A percentile compares a stretch with the other conserved stretches of the same genome.
These are phyloP conservation scores for Podaxis rugospora DNA, from an alignment of 768 basidiomycete species.

Conservation along the genomic window DNA sequence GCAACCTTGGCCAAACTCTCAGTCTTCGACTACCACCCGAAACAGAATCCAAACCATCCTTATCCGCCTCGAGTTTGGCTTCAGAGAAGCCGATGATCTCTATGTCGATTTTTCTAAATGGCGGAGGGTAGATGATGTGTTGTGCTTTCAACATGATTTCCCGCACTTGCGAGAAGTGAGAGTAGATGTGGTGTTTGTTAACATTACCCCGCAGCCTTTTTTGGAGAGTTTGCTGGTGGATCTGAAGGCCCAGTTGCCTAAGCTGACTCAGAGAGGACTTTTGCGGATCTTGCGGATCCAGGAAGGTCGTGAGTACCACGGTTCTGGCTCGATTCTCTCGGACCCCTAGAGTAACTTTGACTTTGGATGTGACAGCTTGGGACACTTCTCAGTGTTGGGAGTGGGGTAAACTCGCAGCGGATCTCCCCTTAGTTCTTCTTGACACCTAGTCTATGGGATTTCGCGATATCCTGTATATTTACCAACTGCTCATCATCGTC, in stretches of 20 bases:
- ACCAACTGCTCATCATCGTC: no score
- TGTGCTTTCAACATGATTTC: neutral
- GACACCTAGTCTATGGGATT: neutral
- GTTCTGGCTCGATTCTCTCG: neutral
- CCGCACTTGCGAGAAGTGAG: neutral
- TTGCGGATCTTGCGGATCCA: neutral
- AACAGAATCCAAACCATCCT: neutral
- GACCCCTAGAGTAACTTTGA: neutral
- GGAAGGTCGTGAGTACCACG: neutral
- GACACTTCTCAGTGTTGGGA: neutral
- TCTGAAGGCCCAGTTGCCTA: neutral
- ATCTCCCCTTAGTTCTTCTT: neutral
- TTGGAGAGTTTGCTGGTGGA: neutral
- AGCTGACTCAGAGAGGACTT: neutral
- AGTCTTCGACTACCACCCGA: neutral
- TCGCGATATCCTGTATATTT: neutral
- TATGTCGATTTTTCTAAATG: neutral
- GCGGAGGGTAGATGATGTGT: neutral
- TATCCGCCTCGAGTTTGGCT: conserved; percentile 1
- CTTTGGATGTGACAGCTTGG: neutral
- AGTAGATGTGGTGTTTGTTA: neutral
- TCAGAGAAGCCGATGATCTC: neutral
- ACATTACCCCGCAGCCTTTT: neutral
- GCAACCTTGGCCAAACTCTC: neutral
- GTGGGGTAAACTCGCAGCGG: neutral